A percentile compares a stretch with the other conserved stretches of the same genome.
Conservation (phyloP, 2,329 filamentous ascomycete genomes). For the Aspergillus novofumigatus region DNA sequence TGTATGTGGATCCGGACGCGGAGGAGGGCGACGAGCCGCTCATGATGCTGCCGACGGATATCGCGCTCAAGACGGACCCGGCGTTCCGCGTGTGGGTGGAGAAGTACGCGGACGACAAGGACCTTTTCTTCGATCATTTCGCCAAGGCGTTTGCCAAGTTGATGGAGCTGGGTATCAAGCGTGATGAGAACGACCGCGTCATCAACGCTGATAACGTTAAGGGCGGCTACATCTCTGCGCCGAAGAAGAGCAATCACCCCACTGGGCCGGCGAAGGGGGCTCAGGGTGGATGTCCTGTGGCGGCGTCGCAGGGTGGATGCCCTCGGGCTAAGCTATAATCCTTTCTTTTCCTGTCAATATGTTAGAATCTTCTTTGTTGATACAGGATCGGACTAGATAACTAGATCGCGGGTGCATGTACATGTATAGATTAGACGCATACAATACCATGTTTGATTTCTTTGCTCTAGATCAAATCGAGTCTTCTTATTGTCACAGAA, state of each 20-base stretch:
- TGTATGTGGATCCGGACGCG: slow-evolving; percentile 55
- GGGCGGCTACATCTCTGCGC: slow-evolving; percentile 55
- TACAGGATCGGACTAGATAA: slow-evolving; percentile 1
- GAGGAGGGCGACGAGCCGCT: slow-evolving; percentile 49
- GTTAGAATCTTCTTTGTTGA: slow-evolving; percentile 4
- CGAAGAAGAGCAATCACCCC: slow-evolving; percentile 50
- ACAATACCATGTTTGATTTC: neutral
- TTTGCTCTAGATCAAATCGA: neutral
- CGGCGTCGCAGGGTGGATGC: neutral
- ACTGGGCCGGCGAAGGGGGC: slow-evolving; percentile 22
- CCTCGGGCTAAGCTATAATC: slow-evolving; percentile 21
- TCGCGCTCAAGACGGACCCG: slow-evolving; percentile 53
- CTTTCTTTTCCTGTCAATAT: neutral
- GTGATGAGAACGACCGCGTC: slow-evolving; percentile 52
- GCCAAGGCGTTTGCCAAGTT: slow-evolving; percentile 56
- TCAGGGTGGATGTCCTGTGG: neutral
- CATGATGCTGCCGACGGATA: slow-evolving; percentile 65
- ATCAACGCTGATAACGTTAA: slow-evolving; percentile 55
- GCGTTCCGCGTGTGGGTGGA: slow-evolving; percentile 55
- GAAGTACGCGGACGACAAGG: slow-evolving; percentile 58
- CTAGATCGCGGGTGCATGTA: slow-evolving; percentile 1
- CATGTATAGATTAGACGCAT: neutral
- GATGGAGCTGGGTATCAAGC: slow-evolving; percentile 56
- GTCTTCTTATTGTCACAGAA: neutral
- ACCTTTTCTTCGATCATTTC: slow-evolving; percentile 60